phyloP scores from a whole-genome alignment of 2,329 filamentous ascomycete genomes.

The Acephala macrosclerotiorum region DNA sequence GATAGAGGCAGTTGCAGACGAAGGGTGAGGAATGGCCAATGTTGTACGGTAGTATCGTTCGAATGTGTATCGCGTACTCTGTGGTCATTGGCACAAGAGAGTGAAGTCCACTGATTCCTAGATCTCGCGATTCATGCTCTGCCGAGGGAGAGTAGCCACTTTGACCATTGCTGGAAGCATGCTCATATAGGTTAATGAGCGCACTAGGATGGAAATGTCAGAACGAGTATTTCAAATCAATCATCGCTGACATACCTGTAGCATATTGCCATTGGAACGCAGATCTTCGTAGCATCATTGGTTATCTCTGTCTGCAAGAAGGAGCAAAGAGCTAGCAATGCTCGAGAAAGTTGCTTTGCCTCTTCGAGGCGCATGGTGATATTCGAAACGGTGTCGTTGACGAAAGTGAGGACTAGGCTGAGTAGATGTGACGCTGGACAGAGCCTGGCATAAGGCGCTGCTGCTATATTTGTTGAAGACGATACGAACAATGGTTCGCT shows the following conservation, averaged over 20 bases:
- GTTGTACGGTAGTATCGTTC: conserved; percentile 6
- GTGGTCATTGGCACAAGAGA: background rate
- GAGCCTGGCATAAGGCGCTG: conserved; percentile 9
- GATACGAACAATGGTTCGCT: conserved; percentile 19
- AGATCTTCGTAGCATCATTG: conserved; percentile 7
- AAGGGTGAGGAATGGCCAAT: conserved; percentile 9
- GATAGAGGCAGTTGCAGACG: conserved; percentile 16
- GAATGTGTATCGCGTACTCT: conserved; percentile 3
- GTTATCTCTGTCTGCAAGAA: conserved; percentile 8
- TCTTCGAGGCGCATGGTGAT: conserved; percentile 6
- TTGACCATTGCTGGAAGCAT: conserved; percentile 9
- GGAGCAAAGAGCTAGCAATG: conserved; percentile 8
- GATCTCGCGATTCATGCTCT: background rate
- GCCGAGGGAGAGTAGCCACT: background rate
- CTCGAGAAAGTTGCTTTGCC: conserved; percentile 9
- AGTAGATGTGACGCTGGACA: conserved; percentile 17
- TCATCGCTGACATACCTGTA: conserved; percentile 6
- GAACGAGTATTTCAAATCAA: background rate
- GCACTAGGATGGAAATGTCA: background rate
- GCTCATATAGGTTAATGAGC: conserved; percentile 9
- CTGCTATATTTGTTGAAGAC: conserved; percentile 18
- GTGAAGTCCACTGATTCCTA: conserved; percentile 2
- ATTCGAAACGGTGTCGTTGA: conserved; percentile 10
- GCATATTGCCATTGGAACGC: conserved; percentile 14
- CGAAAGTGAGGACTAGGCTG: conserved; percentile 14